Percentiles rank a stretch among this genome's conserved stretches.
Evolutionary conservation across 805 yeast genomes (phyloP).

Genomic region (Yamadazyma olivae): DNA sequence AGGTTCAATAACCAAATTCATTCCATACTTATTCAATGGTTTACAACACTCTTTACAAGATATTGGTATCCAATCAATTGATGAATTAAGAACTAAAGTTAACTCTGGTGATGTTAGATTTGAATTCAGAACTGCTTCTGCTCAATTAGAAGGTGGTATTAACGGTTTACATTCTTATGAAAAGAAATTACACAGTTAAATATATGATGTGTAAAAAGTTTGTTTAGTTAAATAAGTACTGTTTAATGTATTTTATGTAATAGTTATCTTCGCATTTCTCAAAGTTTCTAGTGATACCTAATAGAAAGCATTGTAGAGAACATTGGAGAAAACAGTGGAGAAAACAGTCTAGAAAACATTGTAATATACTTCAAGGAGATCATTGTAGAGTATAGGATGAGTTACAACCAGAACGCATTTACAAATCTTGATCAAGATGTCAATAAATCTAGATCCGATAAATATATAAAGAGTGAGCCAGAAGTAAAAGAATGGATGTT

Average conservation of each 20-base stretch:
- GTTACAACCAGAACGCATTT: slow-evolving; percentile 18
- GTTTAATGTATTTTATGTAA: too few relatives aligned
- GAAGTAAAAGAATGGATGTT: slow-evolving; percentile 58
- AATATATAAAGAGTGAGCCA: slow-evolving; percentile 41
- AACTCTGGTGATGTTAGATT: slow-evolving; percentile 75
- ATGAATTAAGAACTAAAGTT: slow-evolving; percentile 61
- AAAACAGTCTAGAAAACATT: too few relatives aligned
- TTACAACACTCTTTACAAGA: slow-evolving; percentile 99
- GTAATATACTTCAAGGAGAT: too few relatives aligned
- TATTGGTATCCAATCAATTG: slow-evolving; percentile 77
- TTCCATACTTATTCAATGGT: slow-evolving; percentile 93
- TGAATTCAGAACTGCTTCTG: slow-evolving; percentile 97
- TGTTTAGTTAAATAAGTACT: not conserved
- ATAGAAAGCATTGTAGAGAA: too few relatives aligned
- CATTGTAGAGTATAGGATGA: too few relatives aligned
- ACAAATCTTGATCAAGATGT: slow-evolving; percentile 68
- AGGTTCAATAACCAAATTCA: slow-evolving; percentile 89
- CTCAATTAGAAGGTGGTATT: slow-evolving; percentile 98
- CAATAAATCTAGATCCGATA: slow-evolving; percentile 44
- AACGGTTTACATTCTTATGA: slow-evolving; percentile 95
- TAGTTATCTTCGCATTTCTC: too few relatives aligned
- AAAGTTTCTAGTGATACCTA: too few relatives aligned
- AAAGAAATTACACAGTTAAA: slow-evolving; percentile 91
- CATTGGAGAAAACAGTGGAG: too few relatives aligned
- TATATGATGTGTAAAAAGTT: not conserved